Percentiles rank a stretch among this genome's conserved stretches.
Conservation (phyloP, 2,329 filamentous ascomycete genomes). For the Mycosphaerelloides madeirae region DNA sequence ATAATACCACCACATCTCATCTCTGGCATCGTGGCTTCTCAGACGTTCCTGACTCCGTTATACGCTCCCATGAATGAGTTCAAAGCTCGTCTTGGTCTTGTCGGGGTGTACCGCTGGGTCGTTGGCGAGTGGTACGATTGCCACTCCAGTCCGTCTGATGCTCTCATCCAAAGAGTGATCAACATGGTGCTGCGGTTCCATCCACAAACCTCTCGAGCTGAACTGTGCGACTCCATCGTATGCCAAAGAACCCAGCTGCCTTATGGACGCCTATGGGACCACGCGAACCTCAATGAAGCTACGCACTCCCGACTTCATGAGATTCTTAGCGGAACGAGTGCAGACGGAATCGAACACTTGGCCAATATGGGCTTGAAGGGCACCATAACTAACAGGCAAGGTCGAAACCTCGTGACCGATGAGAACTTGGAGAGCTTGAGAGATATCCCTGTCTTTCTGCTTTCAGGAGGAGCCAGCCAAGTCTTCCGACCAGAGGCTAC, state of each 20-base stretch:
- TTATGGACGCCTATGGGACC: slow-evolving; percentile 60
- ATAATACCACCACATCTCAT: not conserved
- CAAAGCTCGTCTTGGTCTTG: slow-evolving; percentile 50
- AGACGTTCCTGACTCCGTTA: not conserved
- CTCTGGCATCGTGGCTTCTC: not conserved
- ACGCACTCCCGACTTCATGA: slow-evolving; percentile 59
- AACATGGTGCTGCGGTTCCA: slow-evolving; percentile 47
- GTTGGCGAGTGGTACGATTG: slow-evolving; percentile 55
- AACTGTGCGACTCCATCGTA: slow-evolving; percentile 58
- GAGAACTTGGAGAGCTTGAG: not conserved
- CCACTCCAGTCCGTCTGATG: slow-evolving; percentile 49
- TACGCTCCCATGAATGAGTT: slow-evolving; percentile 16
- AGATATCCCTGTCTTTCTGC: not conserved
- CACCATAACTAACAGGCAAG: not conserved
- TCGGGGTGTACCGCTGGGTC: slow-evolving; percentile 43
- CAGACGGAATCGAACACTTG: not conserved
- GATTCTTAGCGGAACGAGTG: slow-evolving; percentile 52
- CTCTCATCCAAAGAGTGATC: slow-evolving; percentile 20
- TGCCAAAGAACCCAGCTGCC: slow-evolving; percentile 59
- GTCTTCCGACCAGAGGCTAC: not conserved
- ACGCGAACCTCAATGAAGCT: slow-evolving; percentile 60
- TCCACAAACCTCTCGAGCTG: slow-evolving; percentile 47
- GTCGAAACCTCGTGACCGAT: not conserved
- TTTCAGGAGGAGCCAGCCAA: not conserved
- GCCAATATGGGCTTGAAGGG: not conserved